Conservation (phyloP, 1,284 basidiomycete species). For the Blastosporella zonata region DNA sequence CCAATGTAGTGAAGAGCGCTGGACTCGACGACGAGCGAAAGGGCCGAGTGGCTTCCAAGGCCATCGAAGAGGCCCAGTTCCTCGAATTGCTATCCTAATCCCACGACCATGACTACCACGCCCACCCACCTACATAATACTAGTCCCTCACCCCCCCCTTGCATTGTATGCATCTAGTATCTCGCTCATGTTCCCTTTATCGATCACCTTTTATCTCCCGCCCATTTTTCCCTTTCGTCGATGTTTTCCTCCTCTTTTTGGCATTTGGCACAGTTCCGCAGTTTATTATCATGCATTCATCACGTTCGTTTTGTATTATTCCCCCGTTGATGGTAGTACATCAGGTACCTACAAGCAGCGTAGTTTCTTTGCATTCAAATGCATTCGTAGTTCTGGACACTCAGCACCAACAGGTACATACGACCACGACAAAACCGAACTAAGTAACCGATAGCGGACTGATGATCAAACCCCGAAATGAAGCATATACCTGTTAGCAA, state of each 20-base stretch:
- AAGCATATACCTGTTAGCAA: neutral
- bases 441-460: no score
- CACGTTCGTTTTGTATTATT: slow-evolving; percentile 20
- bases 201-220: slow-evolving; percentile 10
- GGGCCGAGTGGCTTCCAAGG: slow-evolving; percentile 56
- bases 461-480: no score
- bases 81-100: slow-evolving; percentile 57
- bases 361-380: slow-evolving; percentile 17
- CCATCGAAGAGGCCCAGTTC: slow-evolving; percentile 55
- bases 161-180: slow-evolving; percentile 28
- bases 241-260: slow-evolving; percentile 14
- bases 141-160: no score
- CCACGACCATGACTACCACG: no score
- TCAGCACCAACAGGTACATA: neutral
- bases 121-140: slow-evolving; percentile 28
- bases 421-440: no score
- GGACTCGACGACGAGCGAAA: slow-evolving; percentile 60
- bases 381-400: slow-evolving; percentile 10
- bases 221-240: slow-evolving; percentile 12
- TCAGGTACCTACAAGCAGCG: slow-evolving; percentile 19
- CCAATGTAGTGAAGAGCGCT: slow-evolving; percentile 68
- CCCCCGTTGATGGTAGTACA: slow-evolving; percentile 18
- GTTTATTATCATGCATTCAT: slow-evolving; percentile 21
- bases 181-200: slow-evolving; percentile 15
- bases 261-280: slow-evolving; percentile 28